phyloP scores from a whole-genome alignment of 2,329 filamentous ascomycete species.

The Hypoxylon sp. region DNA sequence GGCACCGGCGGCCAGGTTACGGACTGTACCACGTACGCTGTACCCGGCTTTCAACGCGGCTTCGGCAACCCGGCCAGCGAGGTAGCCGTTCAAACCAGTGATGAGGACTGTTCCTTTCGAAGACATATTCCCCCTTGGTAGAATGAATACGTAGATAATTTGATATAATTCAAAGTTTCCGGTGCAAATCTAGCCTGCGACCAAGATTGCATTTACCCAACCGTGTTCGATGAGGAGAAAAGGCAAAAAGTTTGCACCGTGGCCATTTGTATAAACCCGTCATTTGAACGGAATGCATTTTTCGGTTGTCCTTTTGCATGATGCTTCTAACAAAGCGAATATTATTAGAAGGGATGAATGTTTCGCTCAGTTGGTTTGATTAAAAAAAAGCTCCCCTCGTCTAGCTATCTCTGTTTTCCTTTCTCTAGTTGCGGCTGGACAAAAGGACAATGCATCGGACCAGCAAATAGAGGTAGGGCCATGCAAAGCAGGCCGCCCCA shows the following conservation, averaged over 20 bases:
- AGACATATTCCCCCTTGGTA: slow-evolving; percentile 14
- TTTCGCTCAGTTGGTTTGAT: slow-evolving; percentile 17
- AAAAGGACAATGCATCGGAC: slow-evolving; percentile 43
- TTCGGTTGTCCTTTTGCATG: slow-evolving; percentile 34
- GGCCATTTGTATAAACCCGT: slow-evolving; percentile 27
- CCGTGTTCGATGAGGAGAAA: slow-evolving; percentile 3
- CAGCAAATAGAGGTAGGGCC: slow-evolving; percentile 29
- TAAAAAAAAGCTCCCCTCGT: neutral
- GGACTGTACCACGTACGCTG: slow-evolving; percentile 52
- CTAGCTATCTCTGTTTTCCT: slow-evolving; percentile 1
- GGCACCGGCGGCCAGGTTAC: slow-evolving; percentile 46
- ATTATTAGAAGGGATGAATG: slow-evolving; percentile 5
- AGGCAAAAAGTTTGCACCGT: slow-evolving; percentile 11
- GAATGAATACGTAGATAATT: neutral
- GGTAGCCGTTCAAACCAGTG: slow-evolving; percentile 53
- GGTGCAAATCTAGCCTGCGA: slow-evolving; percentile 29
- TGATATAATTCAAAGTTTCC: slow-evolving; percentile 3
- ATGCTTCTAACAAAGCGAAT: slow-evolving; percentile 4
- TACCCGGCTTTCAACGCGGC: slow-evolving; percentile 48
- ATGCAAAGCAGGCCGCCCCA: slow-evolving; percentile 8
- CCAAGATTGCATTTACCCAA: slow-evolving; percentile 17
- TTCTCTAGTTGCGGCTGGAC: slow-evolving; percentile 31
- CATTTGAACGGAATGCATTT: slow-evolving; percentile 16
- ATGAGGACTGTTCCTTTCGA: slow-evolving; percentile 48
- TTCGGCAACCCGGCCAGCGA: slow-evolving; percentile 52